Evolutionary conservation across 371 early-diverging fungal species (phyloP).

Genomic region (Mortierella sp.): DNA sequence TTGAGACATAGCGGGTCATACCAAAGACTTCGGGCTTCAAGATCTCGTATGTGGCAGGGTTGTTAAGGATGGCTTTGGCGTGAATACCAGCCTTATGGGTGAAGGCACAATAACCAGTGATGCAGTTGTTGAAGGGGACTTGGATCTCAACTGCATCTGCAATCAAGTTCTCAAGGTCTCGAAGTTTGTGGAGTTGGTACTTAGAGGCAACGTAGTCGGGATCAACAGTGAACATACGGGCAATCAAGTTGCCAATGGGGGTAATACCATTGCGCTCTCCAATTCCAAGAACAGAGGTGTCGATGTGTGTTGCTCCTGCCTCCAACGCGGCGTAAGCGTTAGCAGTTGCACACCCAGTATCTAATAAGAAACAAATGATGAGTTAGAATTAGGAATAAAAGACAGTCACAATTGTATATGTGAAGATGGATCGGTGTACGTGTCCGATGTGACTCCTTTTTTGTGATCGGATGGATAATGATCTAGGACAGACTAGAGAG

Average conservation of each 20-base stretch:
- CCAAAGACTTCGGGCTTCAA: constrained; percentile 97
- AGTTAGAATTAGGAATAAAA: background rate
- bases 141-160: constrained; percentile 95
- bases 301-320: constrained; percentile 98
- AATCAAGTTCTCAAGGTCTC: constrained; percentile 94
- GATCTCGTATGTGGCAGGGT: constrained; percentile 97
- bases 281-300: constrained; percentile 97
- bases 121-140: constrained; percentile 98
- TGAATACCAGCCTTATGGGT: constrained; percentile 99
- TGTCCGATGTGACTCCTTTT: constrained; percentile 22
- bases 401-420: background rate
- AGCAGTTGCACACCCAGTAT: constrained; percentile 98
- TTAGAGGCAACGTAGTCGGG: constrained; percentile 90
- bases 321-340: constrained; percentile 97
- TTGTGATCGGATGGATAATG: constrained; percentile 15
- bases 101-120: constrained; percentile 97
- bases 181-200: constrained; percentile 91
- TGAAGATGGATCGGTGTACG: constrained; percentile 24
- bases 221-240: constrained; percentile 95
- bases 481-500: background rate
- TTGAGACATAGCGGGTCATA: constrained; percentile 96
- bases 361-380: constrained; percentile 48
- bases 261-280: constrained; percentile 99
- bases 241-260: constrained; percentile 93
- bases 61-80: constrained; percentile 98